Evolutionary conservation across 176 grass and related monocot genomes (phyloP).

Genomic region (Themeda triandra): DNA sequence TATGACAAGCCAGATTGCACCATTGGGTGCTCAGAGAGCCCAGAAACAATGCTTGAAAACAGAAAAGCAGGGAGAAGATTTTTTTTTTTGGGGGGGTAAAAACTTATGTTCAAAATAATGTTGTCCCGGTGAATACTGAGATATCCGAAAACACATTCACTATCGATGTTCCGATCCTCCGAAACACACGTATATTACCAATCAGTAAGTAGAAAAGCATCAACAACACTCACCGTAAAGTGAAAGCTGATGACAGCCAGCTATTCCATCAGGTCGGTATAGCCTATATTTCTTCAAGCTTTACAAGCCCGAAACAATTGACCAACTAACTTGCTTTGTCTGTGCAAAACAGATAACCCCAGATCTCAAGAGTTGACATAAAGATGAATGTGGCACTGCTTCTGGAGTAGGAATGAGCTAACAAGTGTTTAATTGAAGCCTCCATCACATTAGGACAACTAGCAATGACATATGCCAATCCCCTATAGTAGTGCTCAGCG

Average conservation of each 20-base stretch:
- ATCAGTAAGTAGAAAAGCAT: no score
- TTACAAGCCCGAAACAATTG: not conserved
- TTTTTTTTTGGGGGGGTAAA: no score
- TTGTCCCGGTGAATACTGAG: no score
- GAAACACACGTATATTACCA: no score
- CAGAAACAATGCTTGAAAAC: no score
- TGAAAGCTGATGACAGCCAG: not conserved
- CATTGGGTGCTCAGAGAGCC: no score
- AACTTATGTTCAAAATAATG: no score
- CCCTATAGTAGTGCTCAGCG: not conserved
- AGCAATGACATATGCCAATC: not conserved
- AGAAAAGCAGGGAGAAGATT: no score
- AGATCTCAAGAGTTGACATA: conserved; percentile 20
- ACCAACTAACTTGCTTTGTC: not conserved
- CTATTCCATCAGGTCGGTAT: not conserved
- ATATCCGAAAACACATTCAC: no score
- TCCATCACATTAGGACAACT: conserved; percentile 12
- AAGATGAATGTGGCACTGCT: not conserved
- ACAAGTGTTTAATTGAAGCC: conserved; percentile 30
- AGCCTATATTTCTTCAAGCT: conserved; percentile 6
- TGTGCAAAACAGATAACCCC: not conserved
- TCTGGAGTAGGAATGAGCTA: conserved; percentile 36
- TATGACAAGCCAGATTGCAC: no score
- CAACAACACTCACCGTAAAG: not conserved
- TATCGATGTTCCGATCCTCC: no score